Base-by-base conservation (phyloP, 495 filamentous ascomycete species). In the Tuber calosporum region DNA sequence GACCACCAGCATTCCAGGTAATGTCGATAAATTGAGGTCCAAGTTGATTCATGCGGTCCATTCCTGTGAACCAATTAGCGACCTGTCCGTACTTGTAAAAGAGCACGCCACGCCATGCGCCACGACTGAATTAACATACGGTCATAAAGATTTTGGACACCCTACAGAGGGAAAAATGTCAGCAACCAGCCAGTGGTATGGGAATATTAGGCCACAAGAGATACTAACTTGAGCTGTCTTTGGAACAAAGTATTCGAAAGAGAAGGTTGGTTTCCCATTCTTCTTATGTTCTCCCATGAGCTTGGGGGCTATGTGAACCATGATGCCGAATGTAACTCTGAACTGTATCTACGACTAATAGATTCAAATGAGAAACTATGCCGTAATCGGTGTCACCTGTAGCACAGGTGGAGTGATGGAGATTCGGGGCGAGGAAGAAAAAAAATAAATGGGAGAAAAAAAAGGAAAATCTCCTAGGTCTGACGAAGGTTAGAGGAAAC, bases 171-270 rank as follows among this genome's bases (percentile, higher is more conserved):
- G 13, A 38, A 39, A 73, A 34, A 30, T n/a, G 67, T 38, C 36
- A 72, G 70, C 7, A 73, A 69, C 30, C n/a, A 11, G 34, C 30
- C 43, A 17, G 11, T 36, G 26, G 17, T 8, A 6, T 30, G 15
- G 26, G 37, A 26, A 26, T 38, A 66, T 36, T 69, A 45, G 19
- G 67, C 34, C 43, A 45, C 45, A 77, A 26, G 30, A 22, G 19
- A n/a, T 22, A 67, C 84, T 19, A 82, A 86, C 85, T 83, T 93
- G 91, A 1, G 95, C 94, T 1, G 96, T 99, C 85, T 99, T 99
- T n/a, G 96, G 96, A 67, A 96, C 94, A 84, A 98, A 99, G 86
- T 97, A 99, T 84, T 99, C 96, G 83, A 99, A 99, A 40, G 96
- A 98, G 87, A 97, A 97, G 71, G 91, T 92, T 68, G 93, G 90